Base-by-base conservation (phyloP, 176 grass and related monocot species). In the Elaeis guineensis region DNA sequence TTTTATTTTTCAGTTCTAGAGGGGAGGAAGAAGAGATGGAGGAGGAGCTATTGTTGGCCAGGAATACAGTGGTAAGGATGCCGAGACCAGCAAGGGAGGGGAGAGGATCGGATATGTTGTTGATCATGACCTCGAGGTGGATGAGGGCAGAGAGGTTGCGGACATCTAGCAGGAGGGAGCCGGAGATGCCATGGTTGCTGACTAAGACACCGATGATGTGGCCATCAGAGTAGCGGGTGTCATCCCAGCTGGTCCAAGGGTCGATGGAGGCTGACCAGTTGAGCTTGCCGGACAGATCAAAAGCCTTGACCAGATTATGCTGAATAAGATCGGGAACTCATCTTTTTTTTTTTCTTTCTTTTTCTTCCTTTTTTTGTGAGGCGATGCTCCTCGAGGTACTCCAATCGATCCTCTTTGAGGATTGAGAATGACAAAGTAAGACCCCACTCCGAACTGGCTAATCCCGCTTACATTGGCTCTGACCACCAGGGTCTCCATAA, bases 251-350 rank as follows among this genome's bases (percentile, higher is more conserved):
- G 32, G 19, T 16, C 58, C 79, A 82, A 2, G 79, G 79, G 3
- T 82, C 79, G 20, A 59, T 17, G n/a, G 72, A 44, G n/a, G 15
- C 5, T 3, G 66, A 71, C 79, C 79, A 82, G 19, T 53, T 58
- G 18, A 82, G 60, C 22, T 54, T n/a, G 0, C 39, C 11, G 11
- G 73, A 48, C 23, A 61, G 44, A 14, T 55, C 28, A 53, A 74
- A 57, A 7, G 53, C 62, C 25, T 18, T 29, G 9, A 66, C 72
- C n/a, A n/a, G n/a, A n/a, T n/a, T n/a, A n/a, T n/a, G n/a, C n/a
- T n/a, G n/a, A n/a, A n/a, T n/a, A n/a, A n/a, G n/a, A n/a, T n/a
- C n/a, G n/a, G n/a, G n/a, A n/a, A n/a, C n/a, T n/a, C n/a, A n/a
- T n/a, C n/a, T n/a, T n/a, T n/a, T n/a, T n/a, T n/a, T n/a, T n/a